Percentiles rank a stretch among this genome's conserved stretches.
Conservation (phyloP, 805 yeast species). For the Starmerella tilneyi region DNA sequence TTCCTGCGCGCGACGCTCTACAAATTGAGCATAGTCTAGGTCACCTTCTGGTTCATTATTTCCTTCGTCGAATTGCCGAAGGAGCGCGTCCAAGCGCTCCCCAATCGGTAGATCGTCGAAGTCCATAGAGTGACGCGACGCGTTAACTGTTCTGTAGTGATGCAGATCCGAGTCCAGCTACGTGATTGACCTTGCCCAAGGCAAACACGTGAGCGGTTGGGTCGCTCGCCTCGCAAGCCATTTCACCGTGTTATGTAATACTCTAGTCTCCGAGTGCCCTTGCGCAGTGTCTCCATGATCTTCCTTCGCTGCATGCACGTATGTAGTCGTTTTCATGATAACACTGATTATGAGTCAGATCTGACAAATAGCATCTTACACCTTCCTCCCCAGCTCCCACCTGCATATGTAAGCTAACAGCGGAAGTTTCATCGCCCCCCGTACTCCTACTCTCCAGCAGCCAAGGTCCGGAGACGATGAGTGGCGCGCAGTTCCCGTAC, state of each 20-base stretch:
- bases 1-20: constrained; percentile 12
- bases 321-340: not conserved
- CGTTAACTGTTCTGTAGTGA: too few species aligned
- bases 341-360: not conserved
- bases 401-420: constrained; percentile 5
- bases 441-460: constrained; percentile 6
- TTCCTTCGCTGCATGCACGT: not conserved
- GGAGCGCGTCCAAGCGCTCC: constrained; percentile 20
- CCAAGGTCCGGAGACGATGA: constrained; percentile 25
- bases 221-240: too few species aligned
- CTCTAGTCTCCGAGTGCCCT: too few species aligned
- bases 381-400: not conserved
- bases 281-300: too few species aligned
- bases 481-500: constrained; percentile 59
- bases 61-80: constrained; percentile 11
- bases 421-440: constrained; percentile 9
- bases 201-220: too few species aligned
- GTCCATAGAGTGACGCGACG: constrained; percentile 9
- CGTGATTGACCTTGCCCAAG: too few species aligned
- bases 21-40: constrained; percentile 16
- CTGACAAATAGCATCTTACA: not conserved
- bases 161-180: too few species aligned
- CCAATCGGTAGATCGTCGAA: constrained; percentile 15
- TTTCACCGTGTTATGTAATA: too few species aligned
- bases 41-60: constrained; percentile 5